Evolutionary conservation across 169 alveolate species (phyloP).

Genomic region (Plasmodium cynomolgi): DNA sequence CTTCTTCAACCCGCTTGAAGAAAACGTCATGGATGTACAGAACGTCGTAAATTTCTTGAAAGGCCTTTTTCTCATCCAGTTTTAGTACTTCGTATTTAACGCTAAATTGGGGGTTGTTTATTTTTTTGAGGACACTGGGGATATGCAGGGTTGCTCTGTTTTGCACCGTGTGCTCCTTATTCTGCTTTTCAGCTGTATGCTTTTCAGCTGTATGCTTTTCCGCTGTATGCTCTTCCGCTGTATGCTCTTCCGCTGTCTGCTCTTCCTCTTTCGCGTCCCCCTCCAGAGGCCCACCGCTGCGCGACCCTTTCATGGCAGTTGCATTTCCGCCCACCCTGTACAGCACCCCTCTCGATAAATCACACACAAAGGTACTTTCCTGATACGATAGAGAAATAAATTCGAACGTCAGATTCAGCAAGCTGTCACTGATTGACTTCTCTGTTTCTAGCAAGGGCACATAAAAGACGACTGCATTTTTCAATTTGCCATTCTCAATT

Average conservation of each 20-base stretch:
- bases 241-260: background rate
- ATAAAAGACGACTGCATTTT: constrained; percentile 62
- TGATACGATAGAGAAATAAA: constrained; percentile 1
- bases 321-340: background rate
- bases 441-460: constrained; percentile 66
- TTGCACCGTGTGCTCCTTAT: background rate
- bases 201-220: constrained; percentile 3
- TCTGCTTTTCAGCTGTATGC: background rate
- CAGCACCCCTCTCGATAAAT: constrained; percentile 22
- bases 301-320: background rate
- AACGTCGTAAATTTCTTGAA: constrained; percentile 37
- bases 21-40: constrained; percentile 52
- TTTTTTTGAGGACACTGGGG: background rate
- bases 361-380: constrained; percentile 23
- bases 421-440: constrained; percentile 56
- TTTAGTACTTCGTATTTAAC: constrained; percentile 26
- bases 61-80: constrained; percentile 15
- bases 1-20: background rate
- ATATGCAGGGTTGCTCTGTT: background rate
- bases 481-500: constrained; percentile 16
- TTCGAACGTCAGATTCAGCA: constrained; percentile 14
- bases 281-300: background rate
- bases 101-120: background rate
- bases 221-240: background rate
- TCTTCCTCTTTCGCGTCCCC: background rate